A percentile compares a stretch with the other conserved stretches of the same genome.
These are phyloP conservation scores for Lentinula sp. DNA, from an alignment of 768 basidiomycete genomes.

Conservation along the genomic window DNA sequence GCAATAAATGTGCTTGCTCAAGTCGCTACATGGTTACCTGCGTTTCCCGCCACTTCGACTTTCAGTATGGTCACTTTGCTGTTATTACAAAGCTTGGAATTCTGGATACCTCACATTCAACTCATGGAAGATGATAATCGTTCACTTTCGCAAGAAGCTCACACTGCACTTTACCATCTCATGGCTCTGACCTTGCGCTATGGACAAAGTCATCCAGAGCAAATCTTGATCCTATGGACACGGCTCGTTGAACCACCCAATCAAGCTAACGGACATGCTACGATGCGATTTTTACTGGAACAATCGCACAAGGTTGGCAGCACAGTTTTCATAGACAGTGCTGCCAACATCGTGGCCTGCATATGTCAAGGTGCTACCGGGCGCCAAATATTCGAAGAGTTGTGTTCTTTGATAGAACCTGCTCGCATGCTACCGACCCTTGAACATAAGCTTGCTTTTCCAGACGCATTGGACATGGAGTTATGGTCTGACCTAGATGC, in stretches of 20 bases:
- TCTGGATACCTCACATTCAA: slow-evolving; percentile 77
- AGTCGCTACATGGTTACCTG: slow-evolving; percentile 67
- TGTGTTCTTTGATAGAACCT: slow-evolving; percentile 83
- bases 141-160: slow-evolving; percentile 50
- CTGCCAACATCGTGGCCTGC: slow-evolving; percentile 77
- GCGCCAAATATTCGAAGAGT: slow-evolving; percentile 67
- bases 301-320: slow-evolving; percentile 84
- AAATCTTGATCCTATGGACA: slow-evolving; percentile 74
- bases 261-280: slow-evolving; percentile 69
- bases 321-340: slow-evolving; percentile 69
- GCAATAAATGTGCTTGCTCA: slow-evolving; percentile 62
- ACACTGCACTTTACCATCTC: slow-evolving; percentile 69
- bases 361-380: slow-evolving; percentile 75
- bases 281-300: slow-evolving; percentile 79
- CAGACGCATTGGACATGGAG: slow-evolving; percentile 61
- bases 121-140: slow-evolving; percentile 57
- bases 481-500: slow-evolving; percentile 77
- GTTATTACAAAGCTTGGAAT: slow-evolving; percentile 73
- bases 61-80: slow-evolving; percentile 43
- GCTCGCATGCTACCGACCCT: slow-evolving; percentile 75
- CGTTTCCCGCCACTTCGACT: slow-evolving; percentile 45
- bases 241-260: slow-evolving; percentile 69
- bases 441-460: slow-evolving; percentile 63
- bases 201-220: slow-evolving; percentile 68
- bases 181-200: slow-evolving; percentile 79